phyloP scores from a whole-genome alignment of 495 filamentous ascomycete species.

The Sabuloglossum arenarium region DNA sequence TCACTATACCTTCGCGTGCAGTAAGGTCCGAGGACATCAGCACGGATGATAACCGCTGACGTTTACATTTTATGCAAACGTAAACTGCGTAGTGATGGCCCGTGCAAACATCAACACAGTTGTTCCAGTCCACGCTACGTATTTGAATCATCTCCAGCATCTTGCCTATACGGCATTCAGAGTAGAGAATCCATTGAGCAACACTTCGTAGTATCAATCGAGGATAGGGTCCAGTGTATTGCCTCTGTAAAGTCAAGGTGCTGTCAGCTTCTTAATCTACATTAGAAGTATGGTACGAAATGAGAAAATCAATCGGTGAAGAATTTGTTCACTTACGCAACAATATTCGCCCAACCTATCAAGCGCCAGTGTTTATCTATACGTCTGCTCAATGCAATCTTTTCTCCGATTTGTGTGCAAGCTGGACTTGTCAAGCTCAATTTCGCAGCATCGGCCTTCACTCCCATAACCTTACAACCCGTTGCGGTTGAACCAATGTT shows the following conservation, averaged over 20 bases:
- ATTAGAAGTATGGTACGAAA: too few relatives aligned
- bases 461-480: conserved; percentile 75
- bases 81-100: background rate
- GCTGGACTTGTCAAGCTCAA: conserved; percentile 71
- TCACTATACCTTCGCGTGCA: background rate
- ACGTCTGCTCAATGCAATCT: conserved; percentile 86
- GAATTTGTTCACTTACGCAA: conserved; percentile 38
- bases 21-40: background rate
- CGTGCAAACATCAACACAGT: background rate
- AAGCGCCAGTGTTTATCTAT: conserved; percentile 99
- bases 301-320: too few relatives aligned
- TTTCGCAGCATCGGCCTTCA: conserved; percentile 94
- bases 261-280: background rate
- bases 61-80: background rate
- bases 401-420: conserved; percentile 87
- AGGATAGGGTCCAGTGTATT: conserved; percentile 31
- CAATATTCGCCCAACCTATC: conserved; percentile 93
- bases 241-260: conserved; percentile 17
- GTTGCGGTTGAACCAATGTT: conserved; percentile 97
- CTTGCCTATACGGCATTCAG: background rate
- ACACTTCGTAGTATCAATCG: conserved; percentile 13
- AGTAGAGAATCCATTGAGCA: background rate
- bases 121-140: background rate
- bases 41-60: background rate
- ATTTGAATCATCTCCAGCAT: background rate